Conservation (phyloP, 108 stramenopile species). For the Epipyxis sp. region DNA sequence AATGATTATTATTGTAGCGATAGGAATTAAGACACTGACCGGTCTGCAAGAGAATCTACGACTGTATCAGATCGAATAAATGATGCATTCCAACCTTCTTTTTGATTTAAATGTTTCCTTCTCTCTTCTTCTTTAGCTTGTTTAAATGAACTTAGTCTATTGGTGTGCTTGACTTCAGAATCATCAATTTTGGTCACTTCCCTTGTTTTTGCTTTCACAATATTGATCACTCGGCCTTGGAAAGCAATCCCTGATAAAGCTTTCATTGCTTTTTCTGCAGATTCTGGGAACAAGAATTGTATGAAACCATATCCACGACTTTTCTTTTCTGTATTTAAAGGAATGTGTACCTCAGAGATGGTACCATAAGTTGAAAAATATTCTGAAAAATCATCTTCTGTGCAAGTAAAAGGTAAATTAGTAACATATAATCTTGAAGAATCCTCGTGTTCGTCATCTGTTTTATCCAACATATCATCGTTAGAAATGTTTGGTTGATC, state of each 20-base stretch:
- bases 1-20: slow-evolving; percentile 40
- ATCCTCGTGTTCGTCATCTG: neutral
- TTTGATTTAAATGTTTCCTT: slow-evolving; percentile 61
- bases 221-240: slow-evolving; percentile 48
- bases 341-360: slow-evolving; percentile 80
- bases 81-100: slow-evolving; percentile 83
- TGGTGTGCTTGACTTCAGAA: slow-evolving; percentile 38
- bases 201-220: neutral
- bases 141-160: slow-evolving; percentile 67
- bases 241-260: slow-evolving; percentile 46
- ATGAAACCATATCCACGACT: slow-evolving; percentile 91
- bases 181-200: neutral
- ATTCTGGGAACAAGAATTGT: slow-evolving; percentile 51
- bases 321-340: slow-evolving; percentile 77
- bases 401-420: slow-evolving; percentile 83
- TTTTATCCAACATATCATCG: too few relatives aligned
- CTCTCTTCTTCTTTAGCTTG: slow-evolving; percentile 76
- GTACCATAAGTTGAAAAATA: slow-evolving; percentile 68
- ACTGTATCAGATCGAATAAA: slow-evolving; percentile 91
- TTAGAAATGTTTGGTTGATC: too few relatives aligned
- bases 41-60: slow-evolving; percentile 82
- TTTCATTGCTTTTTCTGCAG: slow-evolving; percentile 37
- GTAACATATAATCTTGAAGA: slow-evolving; percentile 74
- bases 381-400: slow-evolving; percentile 83
- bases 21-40: too few relatives aligned